Conservation (phyloP, 108 stramenopile genomes). For the Mediolabrus comicus region DNA sequence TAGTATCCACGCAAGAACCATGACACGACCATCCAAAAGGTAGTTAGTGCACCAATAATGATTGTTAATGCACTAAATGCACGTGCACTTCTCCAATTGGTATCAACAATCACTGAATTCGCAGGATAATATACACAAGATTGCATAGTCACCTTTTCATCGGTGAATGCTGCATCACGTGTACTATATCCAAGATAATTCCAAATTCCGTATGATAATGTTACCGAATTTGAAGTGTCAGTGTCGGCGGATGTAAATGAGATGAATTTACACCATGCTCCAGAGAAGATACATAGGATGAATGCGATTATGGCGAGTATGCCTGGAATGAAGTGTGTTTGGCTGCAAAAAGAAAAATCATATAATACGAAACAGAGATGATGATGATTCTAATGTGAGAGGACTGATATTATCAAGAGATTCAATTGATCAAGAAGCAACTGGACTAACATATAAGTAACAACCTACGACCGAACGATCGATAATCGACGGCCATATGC, state of each 20-base stretch:
- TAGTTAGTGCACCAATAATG: conserved; percentile 35
- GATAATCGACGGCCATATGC: no score
- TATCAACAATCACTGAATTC: conserved; percentile 15
- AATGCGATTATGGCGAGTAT: conserved; percentile 23
- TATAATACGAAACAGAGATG: background rate
- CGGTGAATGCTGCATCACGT: conserved; percentile 16
- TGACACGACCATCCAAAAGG: conserved; percentile 31
- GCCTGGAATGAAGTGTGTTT: conserved; percentile 8
- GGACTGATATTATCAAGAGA: no score
- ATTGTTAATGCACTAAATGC: conserved; percentile 42
- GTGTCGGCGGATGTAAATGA: conserved; percentile 15
- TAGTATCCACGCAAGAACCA: conserved; percentile 21
- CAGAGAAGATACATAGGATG: conserved; percentile 23
- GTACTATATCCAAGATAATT: background rate
- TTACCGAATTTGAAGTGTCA: conserved; percentile 8
- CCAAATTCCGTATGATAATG: conserved; percentile 32
- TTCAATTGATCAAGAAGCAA: no score
- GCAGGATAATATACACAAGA: conserved; percentile 27
- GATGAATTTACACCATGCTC: conserved; percentile 39
- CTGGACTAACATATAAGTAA: no score
- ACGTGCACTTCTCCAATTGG: conserved; percentile 38
- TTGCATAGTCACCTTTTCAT: conserved; percentile 16
- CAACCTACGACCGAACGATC: no score
- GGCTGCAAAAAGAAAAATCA: background rate
- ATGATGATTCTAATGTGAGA: background rate